Conservation (phyloP, 495 filamentous ascomycete species). For the Aspergillus campestris region DNA sequence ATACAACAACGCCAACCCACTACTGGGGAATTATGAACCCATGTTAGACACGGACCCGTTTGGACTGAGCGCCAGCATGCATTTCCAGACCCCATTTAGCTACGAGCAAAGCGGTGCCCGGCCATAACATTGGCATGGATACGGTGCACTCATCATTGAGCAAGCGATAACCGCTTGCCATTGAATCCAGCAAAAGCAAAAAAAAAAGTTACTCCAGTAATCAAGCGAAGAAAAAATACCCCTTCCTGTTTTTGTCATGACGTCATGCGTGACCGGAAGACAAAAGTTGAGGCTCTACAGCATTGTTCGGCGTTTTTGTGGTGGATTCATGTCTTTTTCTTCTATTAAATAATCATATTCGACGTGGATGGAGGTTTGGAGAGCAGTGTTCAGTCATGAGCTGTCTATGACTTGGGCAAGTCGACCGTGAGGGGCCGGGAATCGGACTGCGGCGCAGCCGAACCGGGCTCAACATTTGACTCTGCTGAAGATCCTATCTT, state of each 20-base stretch:
- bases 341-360: too few species aligned
- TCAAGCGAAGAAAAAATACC: background rate
- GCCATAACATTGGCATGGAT: conserved; percentile 15
- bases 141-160: background rate
- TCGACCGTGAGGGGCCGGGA: too few species aligned
- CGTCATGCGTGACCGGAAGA: conserved; percentile 7
- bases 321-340: too few species aligned
- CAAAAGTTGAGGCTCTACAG: conserved; percentile 13
- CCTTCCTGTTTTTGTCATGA: conserved; percentile 1
- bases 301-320: conserved; percentile 17
- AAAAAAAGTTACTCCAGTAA: too few species aligned
- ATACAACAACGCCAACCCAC: conserved; percentile 49
- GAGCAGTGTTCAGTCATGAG: too few species aligned
- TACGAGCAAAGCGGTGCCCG: conserved; percentile 52
- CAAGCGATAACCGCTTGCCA: too few species aligned
- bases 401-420: too few species aligned
- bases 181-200: too few species aligned
- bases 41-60: conserved; percentile 87
- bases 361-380: too few species aligned
- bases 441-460: too few species aligned
- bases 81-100: conserved; percentile 83
- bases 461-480: too few species aligned
- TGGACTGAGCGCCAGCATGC: conserved; percentile 85
- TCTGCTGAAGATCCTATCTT: too few species aligned
- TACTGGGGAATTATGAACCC: conserved; percentile 73